Percentiles rank a stretch among this genome's conserved stretches.
Evolutionary conservation across 2,329 filamentous ascomycete genomes (phyloP).

Genomic region (Monosporascus sp.): DNA sequence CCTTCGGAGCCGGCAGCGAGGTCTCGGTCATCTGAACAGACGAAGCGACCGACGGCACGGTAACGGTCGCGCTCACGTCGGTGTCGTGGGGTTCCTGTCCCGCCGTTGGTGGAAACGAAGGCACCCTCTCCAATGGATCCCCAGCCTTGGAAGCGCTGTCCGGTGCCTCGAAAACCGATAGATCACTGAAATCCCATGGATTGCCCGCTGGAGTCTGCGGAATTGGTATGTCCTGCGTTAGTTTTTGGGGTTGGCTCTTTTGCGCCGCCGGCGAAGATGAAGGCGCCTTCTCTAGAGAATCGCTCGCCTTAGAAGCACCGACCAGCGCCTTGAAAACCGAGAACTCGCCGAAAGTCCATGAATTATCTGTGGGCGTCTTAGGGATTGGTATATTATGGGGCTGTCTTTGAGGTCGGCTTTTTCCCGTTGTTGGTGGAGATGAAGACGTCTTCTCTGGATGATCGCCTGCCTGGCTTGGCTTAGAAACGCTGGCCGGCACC

Average conservation of each 20-base stretch:
- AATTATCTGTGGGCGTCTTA: constrained; percentile 1
- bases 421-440: no score
- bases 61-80: no score
- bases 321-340: constrained; percentile 1
- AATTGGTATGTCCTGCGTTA: not conserved
- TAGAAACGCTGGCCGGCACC: not conserved
- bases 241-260: not conserved
- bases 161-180: constrained; percentile 8
- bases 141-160: not conserved
- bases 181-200: constrained; percentile 7
- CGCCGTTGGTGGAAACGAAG: no score
- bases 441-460: no score
- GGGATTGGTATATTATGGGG: not conserved
- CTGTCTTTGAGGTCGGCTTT: constrained; percentile 1
- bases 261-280: no score
- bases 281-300: no score
- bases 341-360: no score
- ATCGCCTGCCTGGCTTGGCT: not conserved
- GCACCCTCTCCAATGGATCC: no score
- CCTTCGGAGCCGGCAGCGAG: not conserved
- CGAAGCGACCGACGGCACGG: not conserved
- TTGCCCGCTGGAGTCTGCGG: not conserved
- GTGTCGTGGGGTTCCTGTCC: not conserved
- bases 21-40: not conserved
- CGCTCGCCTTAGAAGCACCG: not conserved